These are phyloP conservation scores for Ceratocystis colombiana DNA, from an alignment of 2,329 filamentous ascomycete genomes.

Conservation along the genomic window DNA sequence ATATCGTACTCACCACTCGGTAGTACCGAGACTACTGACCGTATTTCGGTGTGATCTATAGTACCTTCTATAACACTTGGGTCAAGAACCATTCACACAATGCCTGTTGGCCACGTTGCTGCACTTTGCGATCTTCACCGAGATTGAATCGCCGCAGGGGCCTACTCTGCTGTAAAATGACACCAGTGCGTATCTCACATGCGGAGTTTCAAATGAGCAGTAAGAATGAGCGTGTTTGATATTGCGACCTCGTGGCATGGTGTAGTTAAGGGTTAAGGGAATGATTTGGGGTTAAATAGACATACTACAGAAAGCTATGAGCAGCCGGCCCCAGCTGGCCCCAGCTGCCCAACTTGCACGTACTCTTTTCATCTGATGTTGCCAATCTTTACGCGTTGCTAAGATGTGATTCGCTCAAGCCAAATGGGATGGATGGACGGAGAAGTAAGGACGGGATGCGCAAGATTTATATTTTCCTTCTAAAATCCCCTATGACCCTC, in stretches of 20 bases:
- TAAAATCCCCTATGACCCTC: background rate
- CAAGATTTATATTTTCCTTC: background rate
- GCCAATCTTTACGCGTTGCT: background rate
- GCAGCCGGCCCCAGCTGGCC: background rate
- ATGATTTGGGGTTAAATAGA: background rate
- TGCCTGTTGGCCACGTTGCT: background rate
- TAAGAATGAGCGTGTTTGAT: too few relatives aligned
- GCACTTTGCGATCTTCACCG: background rate
- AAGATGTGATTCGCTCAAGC: conserved; percentile 1
- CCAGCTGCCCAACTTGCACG: background rate
- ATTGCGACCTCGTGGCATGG: background rate
- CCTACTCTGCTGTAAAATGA: background rate
- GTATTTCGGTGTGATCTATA: conserved; percentile 12
- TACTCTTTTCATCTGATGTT: conserved; percentile 3
- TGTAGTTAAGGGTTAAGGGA: background rate
- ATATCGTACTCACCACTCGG: background rate
- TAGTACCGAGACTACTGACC: conserved; percentile 1
- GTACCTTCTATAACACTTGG: background rate
- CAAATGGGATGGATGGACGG: background rate
- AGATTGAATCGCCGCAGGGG: background rate
- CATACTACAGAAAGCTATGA: too few relatives aligned
- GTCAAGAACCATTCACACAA: background rate
- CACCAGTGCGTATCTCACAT: background rate
- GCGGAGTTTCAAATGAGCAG: too few relatives aligned
- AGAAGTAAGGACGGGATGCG: background rate